phyloP scores from a whole-genome alignment of 192 early-diverging fungal species.

The Entomortierella beljakovae region DNA sequence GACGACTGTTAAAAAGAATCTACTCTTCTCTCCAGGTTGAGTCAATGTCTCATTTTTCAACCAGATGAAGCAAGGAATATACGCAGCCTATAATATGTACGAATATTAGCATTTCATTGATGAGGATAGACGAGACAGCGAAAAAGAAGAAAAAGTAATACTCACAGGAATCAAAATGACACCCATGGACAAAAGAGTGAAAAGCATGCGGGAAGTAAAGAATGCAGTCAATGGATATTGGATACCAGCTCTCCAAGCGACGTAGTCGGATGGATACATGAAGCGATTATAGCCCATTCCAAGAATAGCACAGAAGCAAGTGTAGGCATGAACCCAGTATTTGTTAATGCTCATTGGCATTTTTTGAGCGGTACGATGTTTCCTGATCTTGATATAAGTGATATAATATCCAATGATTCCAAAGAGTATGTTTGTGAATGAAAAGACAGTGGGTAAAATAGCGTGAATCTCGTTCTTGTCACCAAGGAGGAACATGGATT shows the following conservation, averaged over 20 bases:
- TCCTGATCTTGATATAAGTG: constrained; percentile 35
- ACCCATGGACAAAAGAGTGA: constrained; percentile 44
- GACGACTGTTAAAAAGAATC: constrained; percentile 20
- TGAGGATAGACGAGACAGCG: too few relatives aligned
- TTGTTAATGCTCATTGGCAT: constrained; percentile 39
- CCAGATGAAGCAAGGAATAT: constrained; percentile 44
- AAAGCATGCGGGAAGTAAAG: constrained; percentile 42
- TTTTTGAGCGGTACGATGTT: not conserved
- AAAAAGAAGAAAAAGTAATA: not conserved
- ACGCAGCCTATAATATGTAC: constrained; percentile 23
- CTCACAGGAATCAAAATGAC: constrained; percentile 41
- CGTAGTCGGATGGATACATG: constrained; percentile 48
- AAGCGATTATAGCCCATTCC: constrained; percentile 52
- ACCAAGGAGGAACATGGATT: constrained; percentile 52
- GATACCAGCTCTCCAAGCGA: constrained; percentile 41
- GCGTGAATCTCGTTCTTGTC: constrained; percentile 56
- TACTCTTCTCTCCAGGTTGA: constrained; percentile 34
- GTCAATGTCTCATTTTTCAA: constrained; percentile 30
- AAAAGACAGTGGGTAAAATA: constrained; percentile 45
- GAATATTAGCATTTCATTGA: not conserved
- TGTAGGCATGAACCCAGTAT: constrained; percentile 54
- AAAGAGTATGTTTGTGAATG: constrained; percentile 47
- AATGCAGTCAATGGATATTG: constrained; percentile 33
- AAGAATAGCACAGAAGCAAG: constrained; percentile 46
- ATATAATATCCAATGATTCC: constrained; percentile 53